A percentile compares a stretch with the other conserved stretches of the same genome.
phyloP scores from a whole-genome alignment of 139 green algal species.

The Chlorella vulgaris region DNA sequence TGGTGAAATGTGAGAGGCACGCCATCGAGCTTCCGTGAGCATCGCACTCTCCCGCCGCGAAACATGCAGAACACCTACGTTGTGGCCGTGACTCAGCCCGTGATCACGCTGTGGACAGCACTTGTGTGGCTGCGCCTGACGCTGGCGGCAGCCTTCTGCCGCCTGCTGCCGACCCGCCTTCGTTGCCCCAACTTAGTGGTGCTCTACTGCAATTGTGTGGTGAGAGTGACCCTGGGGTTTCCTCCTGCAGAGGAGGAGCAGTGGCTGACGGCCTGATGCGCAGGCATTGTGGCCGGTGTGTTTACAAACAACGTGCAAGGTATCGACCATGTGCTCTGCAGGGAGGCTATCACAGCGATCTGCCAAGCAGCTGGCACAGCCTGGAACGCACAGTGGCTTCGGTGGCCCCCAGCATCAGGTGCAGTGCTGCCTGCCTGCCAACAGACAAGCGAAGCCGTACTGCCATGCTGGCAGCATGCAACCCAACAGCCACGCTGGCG shows the following conservation, averaged over 20 bases:
- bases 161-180: not conserved
- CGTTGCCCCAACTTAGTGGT: not conserved
- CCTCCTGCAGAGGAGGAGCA: not conserved
- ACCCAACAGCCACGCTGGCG: no score
- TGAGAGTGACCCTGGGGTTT: not conserved
- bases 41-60: no score
- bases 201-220: slow-evolving; percentile 9
- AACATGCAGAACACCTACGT: no score
- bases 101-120: not conserved
- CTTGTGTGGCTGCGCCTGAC: not conserved
- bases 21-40: not conserved
- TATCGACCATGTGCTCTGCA: no score
- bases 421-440: no score
- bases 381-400: not conserved
- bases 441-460: no score
- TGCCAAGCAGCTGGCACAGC: not conserved
- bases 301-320: no score
- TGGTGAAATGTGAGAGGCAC: no score
- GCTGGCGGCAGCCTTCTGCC: not conserved
- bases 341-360: slow-evolving; percentile 18
- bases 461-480: no score
- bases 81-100: not conserved
- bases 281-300: no score
- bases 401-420: not conserved
- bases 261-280: no score